phyloP scores from a whole-genome alignment of 2,329 filamentous ascomycete species.

The Coleophoma eucalyptorum region DNA sequence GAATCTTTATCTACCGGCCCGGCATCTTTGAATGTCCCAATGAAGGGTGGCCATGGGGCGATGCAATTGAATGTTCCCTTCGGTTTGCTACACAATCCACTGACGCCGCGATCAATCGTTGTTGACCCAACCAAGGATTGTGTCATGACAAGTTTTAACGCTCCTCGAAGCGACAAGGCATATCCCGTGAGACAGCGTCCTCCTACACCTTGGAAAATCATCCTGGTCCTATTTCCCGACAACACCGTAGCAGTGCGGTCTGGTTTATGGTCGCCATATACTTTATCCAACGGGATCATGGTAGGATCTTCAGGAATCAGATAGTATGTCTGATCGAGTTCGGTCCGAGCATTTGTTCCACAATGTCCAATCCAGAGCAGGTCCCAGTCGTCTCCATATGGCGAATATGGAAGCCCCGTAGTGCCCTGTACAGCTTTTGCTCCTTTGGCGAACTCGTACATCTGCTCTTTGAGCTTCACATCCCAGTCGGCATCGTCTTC shows the following conservation, averaged over 20 bases:
- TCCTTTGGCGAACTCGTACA: slow-evolving; percentile 19
- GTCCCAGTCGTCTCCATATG: slow-evolving; percentile 29
- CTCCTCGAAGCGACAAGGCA: background rate
- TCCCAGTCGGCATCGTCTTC: slow-evolving; percentile 40
- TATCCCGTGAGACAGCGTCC: background rate
- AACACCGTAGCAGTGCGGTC: background rate
- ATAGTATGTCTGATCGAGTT: slow-evolving; percentile 2
- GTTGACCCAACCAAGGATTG: background rate
- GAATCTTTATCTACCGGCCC: background rate
- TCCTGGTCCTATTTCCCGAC: background rate
- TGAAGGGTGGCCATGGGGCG: background rate
- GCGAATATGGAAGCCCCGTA: slow-evolving; percentile 2
- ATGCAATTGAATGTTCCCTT: background rate
- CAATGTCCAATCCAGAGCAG: slow-evolving; percentile 30
- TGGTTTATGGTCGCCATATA: background rate
- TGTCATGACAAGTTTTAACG: background rate
- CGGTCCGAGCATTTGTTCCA: slow-evolving; percentile 3
- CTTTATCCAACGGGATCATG: background rate
- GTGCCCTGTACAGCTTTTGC: background rate
- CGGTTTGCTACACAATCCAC: background rate
- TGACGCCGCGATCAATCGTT: background rate
- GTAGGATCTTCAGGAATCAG: slow-evolving; percentile 17
- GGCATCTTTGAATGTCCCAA: background rate
- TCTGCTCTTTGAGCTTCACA: slow-evolving; percentile 26
- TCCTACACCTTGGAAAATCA: background rate